A percentile compares a stretch with the other conserved stretches of the same genome.
Conservation (phyloP, 2,329 filamentous ascomycete genomes). For the Ophiocordyceps sinensis region DNA sequence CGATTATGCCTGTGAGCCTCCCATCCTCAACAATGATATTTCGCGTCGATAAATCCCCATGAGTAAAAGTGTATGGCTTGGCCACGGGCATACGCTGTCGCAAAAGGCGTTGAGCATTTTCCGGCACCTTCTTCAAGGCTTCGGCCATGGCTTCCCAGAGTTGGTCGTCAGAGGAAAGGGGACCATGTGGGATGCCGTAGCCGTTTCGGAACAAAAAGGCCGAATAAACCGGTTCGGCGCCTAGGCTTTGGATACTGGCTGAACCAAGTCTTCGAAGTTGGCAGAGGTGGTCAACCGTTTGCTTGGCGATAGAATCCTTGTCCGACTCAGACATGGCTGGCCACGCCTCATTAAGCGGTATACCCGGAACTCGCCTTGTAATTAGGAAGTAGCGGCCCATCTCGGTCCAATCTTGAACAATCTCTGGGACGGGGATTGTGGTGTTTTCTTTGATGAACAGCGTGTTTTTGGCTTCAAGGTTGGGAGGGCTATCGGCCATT, state of each 20-base stretch:
- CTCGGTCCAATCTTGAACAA: slow-evolving; percentile 5
- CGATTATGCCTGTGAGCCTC: slow-evolving; percentile 21
- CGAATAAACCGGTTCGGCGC: slow-evolving; percentile 1
- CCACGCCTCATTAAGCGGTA: slow-evolving; percentile 5
- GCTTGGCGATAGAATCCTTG: slow-evolving; percentile 12
- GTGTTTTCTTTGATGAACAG: slow-evolving; percentile 5
- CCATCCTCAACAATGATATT: slow-evolving; percentile 24
- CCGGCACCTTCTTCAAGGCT: slow-evolving; percentile 1
- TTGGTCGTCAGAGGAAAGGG: slow-evolving; percentile 2
- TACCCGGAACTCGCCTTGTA: slow-evolving; percentile 4
- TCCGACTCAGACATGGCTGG: slow-evolving; percentile 7
- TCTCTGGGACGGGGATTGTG: slow-evolving; percentile 4
- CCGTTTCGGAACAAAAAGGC: slow-evolving; percentile 1
- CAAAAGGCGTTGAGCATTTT: slow-evolving; percentile 1
- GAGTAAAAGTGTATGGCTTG: slow-evolving; percentile 18
- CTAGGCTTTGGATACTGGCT: slow-evolving; percentile 2
- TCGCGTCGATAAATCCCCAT: slow-evolving; percentile 19
- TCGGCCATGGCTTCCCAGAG: slow-evolving; percentile 3
- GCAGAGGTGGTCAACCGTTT: slow-evolving; percentile 6
- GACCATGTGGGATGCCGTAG: slow-evolving; percentile 3
- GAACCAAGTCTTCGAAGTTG: slow-evolving; percentile 5
- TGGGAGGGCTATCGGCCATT: slow-evolving; percentile 4
- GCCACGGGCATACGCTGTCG: slow-evolving; percentile 3
- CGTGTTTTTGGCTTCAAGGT: slow-evolving; percentile 4
- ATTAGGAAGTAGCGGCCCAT: slow-evolving; percentile 6